phyloP scores from a whole-genome alignment of 2,329 filamentous ascomycete species.

The Neofusicoccum kwambonambiense region DNA sequence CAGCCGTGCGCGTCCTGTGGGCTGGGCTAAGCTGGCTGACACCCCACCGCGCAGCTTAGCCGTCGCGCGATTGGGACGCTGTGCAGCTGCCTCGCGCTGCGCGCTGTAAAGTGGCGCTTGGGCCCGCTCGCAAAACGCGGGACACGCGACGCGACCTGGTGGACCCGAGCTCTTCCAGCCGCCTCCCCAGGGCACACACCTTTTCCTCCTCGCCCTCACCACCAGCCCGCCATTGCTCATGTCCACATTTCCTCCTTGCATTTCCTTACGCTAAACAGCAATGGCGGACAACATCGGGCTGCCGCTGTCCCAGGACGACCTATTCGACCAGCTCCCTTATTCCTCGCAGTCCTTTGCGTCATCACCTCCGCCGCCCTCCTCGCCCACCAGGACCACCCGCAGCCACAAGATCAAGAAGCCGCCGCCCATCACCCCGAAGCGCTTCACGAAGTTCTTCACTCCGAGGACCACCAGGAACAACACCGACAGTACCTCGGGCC shows the following conservation, averaged over 20 bases:
- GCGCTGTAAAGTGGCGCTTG: slow-evolving; percentile 2
- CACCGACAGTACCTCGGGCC: slow-evolving; percentile 31
- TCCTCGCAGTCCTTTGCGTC: slow-evolving; percentile 27
- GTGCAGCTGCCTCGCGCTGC: background rate
- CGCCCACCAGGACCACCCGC: slow-evolving; percentile 24
- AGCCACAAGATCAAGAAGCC: slow-evolving; percentile 43
- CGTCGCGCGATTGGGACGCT: background rate
- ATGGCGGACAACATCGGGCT: slow-evolving; percentile 6
- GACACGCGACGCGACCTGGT: slow-evolving; percentile 16
- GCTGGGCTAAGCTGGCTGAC: background rate
- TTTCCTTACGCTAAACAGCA: slow-evolving; percentile 10
- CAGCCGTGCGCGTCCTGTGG: background rate
- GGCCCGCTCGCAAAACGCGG: slow-evolving; percentile 14
- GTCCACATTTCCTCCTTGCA: slow-evolving; percentile 12
- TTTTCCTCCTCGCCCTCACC: slow-evolving; percentile 2
- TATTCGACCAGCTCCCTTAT: background rate
- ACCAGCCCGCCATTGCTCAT: slow-evolving; percentile 3
- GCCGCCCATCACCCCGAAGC: slow-evolving; percentile 52
- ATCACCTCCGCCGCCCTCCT: slow-evolving; percentile 33
- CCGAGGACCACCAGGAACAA: slow-evolving; percentile 31
- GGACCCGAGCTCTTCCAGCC: slow-evolving; percentile 11
- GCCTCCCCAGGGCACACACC: slow-evolving; percentile 4
- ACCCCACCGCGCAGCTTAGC: background rate
- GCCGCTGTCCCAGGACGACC: slow-evolving; percentile 7
- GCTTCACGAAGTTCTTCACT: slow-evolving; percentile 53